Percentiles rank a stretch among this genome's conserved stretches.
Evolutionary conservation across 2,329 filamentous ascomycete species (phyloP).

Genomic region (Neonectria ditissima): DNA sequence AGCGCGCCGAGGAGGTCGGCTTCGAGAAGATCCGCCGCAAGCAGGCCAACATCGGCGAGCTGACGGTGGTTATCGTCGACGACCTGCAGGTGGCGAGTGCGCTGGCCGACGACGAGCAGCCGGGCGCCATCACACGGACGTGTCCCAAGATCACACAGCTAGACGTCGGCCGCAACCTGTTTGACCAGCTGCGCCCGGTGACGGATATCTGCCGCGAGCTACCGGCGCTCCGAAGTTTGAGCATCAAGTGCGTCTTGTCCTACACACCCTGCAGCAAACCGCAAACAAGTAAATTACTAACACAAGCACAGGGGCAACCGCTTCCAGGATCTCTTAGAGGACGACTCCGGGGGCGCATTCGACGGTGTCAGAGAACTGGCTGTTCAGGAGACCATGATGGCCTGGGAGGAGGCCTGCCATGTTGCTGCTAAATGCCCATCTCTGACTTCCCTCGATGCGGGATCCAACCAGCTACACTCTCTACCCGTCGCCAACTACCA

Average conservation of each 20-base stretch:
- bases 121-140: slow-evolving; percentile 58
- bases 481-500: slow-evolving; percentile 58
- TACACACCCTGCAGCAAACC: not conserved
- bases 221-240: slow-evolving; percentile 72
- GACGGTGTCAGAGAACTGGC: slow-evolving; percentile 68
- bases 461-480: slow-evolving; percentile 67
- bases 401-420: slow-evolving; percentile 72
- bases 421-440: slow-evolving; percentile 65
- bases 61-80: slow-evolving; percentile 86
- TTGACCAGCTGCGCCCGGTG: slow-evolving; percentile 75
- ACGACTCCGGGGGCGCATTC: slow-evolving; percentile 56
- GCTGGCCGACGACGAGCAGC: slow-evolving; percentile 44
- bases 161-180: slow-evolving; percentile 86
- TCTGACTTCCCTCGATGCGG: slow-evolving; percentile 63
- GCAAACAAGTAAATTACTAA: slow-evolving; percentile 31
- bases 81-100: slow-evolving; percentile 70
- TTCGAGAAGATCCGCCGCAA: slow-evolving; percentile 91
- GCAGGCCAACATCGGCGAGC: slow-evolving; percentile 80
- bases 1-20: slow-evolving; percentile 92
- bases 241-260: slow-evolving; percentile 74
- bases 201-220: slow-evolving; percentile 78
- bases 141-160: slow-evolving; percentile 80
- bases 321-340: slow-evolving; percentile 61
- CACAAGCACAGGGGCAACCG: slow-evolving; percentile 75
- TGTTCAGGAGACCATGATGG: slow-evolving; percentile 74